Percentiles rank a stretch among this genome's conserved stretches.
Conservation (phyloP, 139 green algal species). For the Chlorella sorokiniana region DNA sequence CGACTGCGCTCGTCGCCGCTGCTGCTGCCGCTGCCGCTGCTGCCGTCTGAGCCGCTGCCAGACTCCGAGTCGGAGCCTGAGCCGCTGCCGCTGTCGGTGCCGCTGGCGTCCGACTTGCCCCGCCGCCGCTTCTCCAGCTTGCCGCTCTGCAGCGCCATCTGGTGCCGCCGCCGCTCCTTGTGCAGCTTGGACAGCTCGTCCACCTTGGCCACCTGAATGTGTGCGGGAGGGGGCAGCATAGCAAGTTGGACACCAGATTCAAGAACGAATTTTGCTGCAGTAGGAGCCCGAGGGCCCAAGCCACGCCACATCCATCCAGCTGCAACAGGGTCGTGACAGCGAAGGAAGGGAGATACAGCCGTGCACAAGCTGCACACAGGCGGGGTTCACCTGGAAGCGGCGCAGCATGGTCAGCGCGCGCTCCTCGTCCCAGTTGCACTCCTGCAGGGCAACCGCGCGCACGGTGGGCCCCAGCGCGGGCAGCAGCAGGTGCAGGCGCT, state of each 20-base stretch:
- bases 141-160: slow-evolving; percentile 21
- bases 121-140: slow-evolving; percentile 11
- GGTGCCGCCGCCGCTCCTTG: slow-evolving; percentile 35
- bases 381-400: slow-evolving; percentile 19
- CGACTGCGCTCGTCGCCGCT: slow-evolving; percentile 7
- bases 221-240: background rate
- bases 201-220: slow-evolving; percentile 7
- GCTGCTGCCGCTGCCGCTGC: slow-evolving; percentile 15
- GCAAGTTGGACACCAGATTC: too few species aligned
- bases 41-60: too few species aligned
- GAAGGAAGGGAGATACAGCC: background rate
- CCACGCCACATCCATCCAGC: too few species aligned
- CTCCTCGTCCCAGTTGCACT: slow-evolving; percentile 72
- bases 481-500: slow-evolving; percentile 63
- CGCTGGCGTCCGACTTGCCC: slow-evolving; percentile 6
- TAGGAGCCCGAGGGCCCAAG: too few species aligned
- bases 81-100: slow-evolving; percentile 7
- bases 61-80: background rate
- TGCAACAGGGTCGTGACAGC: too few species aligned
- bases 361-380: background rate
- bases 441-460: slow-evolving; percentile 62
- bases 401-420: slow-evolving; percentile 63
- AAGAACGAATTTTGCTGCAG: too few species aligned
- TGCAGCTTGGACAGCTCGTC: slow-evolving; percentile 35
- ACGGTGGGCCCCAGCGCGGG: slow-evolving; percentile 70